These are phyloP conservation scores for Gillenia trifoliata DNA, from an alignment of 306 rosid species.

Conservation along the genomic window DNA sequence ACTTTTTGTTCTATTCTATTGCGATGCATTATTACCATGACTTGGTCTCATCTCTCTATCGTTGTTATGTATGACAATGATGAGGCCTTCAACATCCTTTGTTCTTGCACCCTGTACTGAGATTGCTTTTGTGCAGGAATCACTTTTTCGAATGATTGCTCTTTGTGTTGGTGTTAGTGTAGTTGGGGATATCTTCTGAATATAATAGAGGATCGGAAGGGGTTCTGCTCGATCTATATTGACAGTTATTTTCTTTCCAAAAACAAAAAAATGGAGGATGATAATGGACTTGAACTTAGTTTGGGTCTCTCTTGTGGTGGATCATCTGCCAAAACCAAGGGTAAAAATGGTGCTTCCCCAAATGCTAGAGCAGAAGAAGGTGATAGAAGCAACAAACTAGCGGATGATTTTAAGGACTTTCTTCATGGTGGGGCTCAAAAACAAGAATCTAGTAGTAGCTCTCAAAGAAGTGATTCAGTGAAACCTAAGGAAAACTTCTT, in stretches of 20 bases:
- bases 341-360: constrained; percentile 64
- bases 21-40: background rate
- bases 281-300: constrained; percentile 91
- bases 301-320: constrained; percentile 89
- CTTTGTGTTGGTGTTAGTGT: constrained; percentile 1
- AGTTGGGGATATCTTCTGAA: constrained; percentile 9
- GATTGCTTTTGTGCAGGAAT: constrained; percentile 16
- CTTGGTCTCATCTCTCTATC: constrained; percentile 9
- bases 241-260: constrained; percentile 4
- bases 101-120: constrained; percentile 15
- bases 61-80: background rate
- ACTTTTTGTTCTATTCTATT: background rate
- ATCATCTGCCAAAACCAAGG: constrained; percentile 64
- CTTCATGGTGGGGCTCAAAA: constrained; percentile 58
- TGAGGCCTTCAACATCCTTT: constrained; percentile 16
- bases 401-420: constrained; percentile 72
- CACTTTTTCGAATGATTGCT: constrained; percentile 17
- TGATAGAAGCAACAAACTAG: constrained; percentile 65
- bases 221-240: constrained; percentile 20
- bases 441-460: constrained; percentile 52
- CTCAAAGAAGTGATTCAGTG: constrained; percentile 47
- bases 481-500: constrained; percentile 81
- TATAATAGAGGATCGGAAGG: constrained; percentile 9
- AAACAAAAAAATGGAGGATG: constrained; percentile 67
- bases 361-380: constrained; percentile 57